Evolutionary conservation across 2,329 filamentous ascomycete genomes (phyloP).

Genomic region (Ascosphaera pollenicola): DNA sequence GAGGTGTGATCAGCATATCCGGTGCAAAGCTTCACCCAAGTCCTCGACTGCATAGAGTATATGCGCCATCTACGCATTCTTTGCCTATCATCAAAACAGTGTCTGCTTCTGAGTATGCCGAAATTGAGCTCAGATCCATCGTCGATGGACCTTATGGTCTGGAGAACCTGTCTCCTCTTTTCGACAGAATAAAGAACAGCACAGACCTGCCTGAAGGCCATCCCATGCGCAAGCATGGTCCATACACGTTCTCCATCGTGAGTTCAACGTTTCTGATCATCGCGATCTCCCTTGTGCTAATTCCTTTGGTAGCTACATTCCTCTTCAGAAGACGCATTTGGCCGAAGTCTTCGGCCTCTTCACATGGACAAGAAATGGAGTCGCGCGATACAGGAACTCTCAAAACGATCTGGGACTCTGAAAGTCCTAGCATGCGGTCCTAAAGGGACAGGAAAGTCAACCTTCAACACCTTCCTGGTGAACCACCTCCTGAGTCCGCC

Average conservation of each 20-base stretch:
- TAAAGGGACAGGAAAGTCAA: conserved; percentile 37
- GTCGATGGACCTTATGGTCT: conserved; percentile 22
- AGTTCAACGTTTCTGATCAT: conserved; percentile 3
- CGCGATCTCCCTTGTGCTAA: background rate
- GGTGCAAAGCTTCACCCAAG: conserved; percentile 33
- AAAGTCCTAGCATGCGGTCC: conserved; percentile 30
- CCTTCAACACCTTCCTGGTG: conserved; percentile 31
- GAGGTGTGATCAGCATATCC: conserved; percentile 33
- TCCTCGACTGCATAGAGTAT: conserved; percentile 23
- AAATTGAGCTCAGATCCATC: conserved; percentile 27
- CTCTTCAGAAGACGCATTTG: conserved; percentile 20
- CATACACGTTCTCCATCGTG: conserved; percentile 17
- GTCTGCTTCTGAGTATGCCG: conserved; percentile 20
- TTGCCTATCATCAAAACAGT: conserved; percentile 29
- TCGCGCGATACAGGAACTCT: conserved; percentile 21
- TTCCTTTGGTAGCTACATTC: conserved; percentile 15
- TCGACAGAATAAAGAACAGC: conserved; percentile 30
- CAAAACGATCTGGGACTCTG: conserved; percentile 16
- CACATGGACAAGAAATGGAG: conserved; percentile 23
- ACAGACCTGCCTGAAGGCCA: conserved; percentile 7
- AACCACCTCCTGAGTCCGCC: conserved; percentile 29
- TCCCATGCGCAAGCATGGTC: background rate
- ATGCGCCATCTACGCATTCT: conserved; percentile 33
- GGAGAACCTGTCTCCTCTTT: conserved; percentile 27
- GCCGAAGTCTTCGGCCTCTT: conserved; percentile 19